Evolutionary conservation across 2,329 filamentous ascomycete genomes (phyloP), one percentile per base, ranked within the genome.

Genomic region (Botrytis galanthina): DNA sequence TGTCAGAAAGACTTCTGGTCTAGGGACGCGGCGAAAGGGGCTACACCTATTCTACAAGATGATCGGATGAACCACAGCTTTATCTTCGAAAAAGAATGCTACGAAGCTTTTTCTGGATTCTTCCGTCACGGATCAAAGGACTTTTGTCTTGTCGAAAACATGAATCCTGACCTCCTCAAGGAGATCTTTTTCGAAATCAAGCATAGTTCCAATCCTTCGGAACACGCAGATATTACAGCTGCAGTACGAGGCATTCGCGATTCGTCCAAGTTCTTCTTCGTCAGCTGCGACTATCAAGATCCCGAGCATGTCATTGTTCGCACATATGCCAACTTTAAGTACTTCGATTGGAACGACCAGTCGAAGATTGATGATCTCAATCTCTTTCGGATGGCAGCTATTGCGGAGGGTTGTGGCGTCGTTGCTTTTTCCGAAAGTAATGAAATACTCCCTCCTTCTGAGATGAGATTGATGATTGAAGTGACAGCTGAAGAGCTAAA

Each of bases 141-240:
- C n/a, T 68, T 68, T n/a, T 51, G 48, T 8, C 18, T 68, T 20
- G 39, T 68, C 48, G 35, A 57, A 26, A 72, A 72, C 16, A 72
- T 32, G 44, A 46, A 72, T 42, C 35, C 35, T 14, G 5, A 20
- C 9, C 16, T 44, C 14, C 70, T 32, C 18, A 26, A 3, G 0
- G 35, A 66, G 4, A 8, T 72, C 12, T 63, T 54, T 37, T 72
- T 72, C 35, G 60, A 66, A 4, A 66, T 72, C 9, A 18, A 6
- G 26, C 60, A 63, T 22, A 48, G 59, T 14, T 29, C 9, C 5
- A 22, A 68, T 16, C 16, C 35, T 42, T 57, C 48, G 14, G 35
- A 68, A 37, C 1, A 68, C 8, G 64, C 64, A 66, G 70, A 66
- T 14, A 64, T 72, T 5, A 72, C 70, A 20, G 26, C 70, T 32